These are phyloP conservation scores for Saccharomyces pastorianus DNA, from an alignment of 1,139 yeast species.

Conservation along the genomic window DNA sequence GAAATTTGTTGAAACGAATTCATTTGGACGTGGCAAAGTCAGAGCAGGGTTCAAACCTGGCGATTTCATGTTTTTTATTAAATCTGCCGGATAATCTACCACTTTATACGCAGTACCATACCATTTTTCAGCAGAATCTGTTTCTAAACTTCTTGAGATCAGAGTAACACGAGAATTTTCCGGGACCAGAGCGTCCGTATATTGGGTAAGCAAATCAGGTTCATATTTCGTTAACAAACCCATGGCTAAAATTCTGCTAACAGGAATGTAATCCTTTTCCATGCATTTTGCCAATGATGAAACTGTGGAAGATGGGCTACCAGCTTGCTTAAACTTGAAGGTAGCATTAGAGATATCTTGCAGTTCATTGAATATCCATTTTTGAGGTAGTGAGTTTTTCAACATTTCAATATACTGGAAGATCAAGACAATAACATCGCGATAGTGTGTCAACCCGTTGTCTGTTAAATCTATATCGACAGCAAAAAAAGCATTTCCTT, in stretches of 20 bases:
- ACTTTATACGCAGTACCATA: conserved; percentile 76
- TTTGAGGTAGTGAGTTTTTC: conserved; percentile 47
- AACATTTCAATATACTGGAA: conserved; percentile 71
- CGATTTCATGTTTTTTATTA: conserved; percentile 34
- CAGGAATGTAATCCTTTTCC: conserved; percentile 52
- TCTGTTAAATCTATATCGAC: conserved; percentile 70
- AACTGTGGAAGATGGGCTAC: conserved; percentile 52
- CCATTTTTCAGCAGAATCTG: conserved; percentile 59
- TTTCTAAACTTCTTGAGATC: conserved; percentile 42
- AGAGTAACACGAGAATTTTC: conserved; percentile 56
- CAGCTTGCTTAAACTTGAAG: conserved; percentile 63
- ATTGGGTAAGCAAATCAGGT: conserved; percentile 45
- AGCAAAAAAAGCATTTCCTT: conserved; percentile 59
- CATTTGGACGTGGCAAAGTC: conserved; percentile 62
- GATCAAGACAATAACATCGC: conserved; percentile 46
- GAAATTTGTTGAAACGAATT: conserved; percentile 74
- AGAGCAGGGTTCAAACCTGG: conserved; percentile 37
- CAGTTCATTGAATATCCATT: conserved; percentile 46
- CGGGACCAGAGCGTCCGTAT: conserved; percentile 43
- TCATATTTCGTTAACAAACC: conserved; percentile 54
- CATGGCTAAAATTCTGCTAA: conserved; percentile 50
- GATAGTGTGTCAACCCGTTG: conserved; percentile 58
- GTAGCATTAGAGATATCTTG: conserved; percentile 39
- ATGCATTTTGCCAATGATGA: conserved; percentile 42
- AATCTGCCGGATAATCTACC: conserved; percentile 37